Base-by-base conservation (phyloP, 2,329 filamentous ascomycete species). In the Alternaria triticina region DNA sequence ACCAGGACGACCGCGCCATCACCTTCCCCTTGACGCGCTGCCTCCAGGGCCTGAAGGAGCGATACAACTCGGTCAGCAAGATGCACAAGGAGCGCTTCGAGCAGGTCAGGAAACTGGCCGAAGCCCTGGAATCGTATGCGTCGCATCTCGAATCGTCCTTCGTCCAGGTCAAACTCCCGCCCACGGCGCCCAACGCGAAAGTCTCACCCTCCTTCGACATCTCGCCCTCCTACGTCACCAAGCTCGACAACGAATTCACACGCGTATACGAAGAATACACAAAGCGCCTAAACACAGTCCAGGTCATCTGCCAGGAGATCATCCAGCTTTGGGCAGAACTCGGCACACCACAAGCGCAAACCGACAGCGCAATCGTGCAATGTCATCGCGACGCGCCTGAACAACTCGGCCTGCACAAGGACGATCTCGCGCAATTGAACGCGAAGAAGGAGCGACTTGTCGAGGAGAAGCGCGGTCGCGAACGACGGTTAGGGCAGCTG, bases 261-360 rank as follows among this genome's bases (percentile, higher is more conserved):
- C 89, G 94, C 64, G 93, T 99, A 20, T 98, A 98, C 80, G 94
- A 98, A 75, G 96, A 99, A 82, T 99, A 98, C 81, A 93, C 90
- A 46, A 91, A 90, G 69, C 92, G 96, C 51, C 86, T 97, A 47
- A 86, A 87, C 28, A 88, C 88, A 0, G 94, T 98, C 13, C 89
- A 93, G 79, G 82, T 89, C 20, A 81, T 93, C 4, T 90, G 89
- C 44, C 92, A 97, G 73, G 89, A 96, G 65, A 95, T 97, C 63
- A 96, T 99, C 73, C 91, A 93, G 71, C 86, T 99, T 0, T 99
- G 96, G 94, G 95, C 93, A 0, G 96, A 99, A 80, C 88, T 99
- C 10, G 96, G 96, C 46, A 97, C 92, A 1, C 94, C 96, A 0
- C 94, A 97, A 77, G 93, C 92, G 27, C 95, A 98, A 78, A 96